Base-by-base conservation (phyloP, 805 yeast genomes). In the Candida piceae region DNA sequence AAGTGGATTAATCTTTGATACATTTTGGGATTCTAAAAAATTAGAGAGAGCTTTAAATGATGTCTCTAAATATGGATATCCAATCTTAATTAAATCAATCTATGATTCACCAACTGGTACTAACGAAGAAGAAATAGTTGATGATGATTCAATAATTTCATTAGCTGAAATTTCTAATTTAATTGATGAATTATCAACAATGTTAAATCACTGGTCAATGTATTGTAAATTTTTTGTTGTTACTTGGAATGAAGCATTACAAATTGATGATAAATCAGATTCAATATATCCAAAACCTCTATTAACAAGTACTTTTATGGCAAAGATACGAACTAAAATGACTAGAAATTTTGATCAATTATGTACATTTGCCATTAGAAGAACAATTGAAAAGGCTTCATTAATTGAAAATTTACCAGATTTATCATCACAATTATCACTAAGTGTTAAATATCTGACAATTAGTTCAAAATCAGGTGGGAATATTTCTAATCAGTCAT, bases 201-300 rank as follows among this genome's bases (percentile, higher is more conserved):
- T 93, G 55, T 63, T 90, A 52, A 85, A 84, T 52, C 79, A 87
- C 44, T 90, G 97, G 97, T 69, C 84, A 15, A 68, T 82, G 64
- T 86, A 85, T 55, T 70, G 82, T 40, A 76, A 77, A 50, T 88
- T 87, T 49, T 71, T 84, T 48, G 73, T 83, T 1, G 70, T 75
- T 15, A 75, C 82, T 40, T 86, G 89, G 79, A 70, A 70, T 36
- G 74, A 70, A 34, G 67, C 72, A 31, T 39, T 46, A 8, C 41
- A 43, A 12, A 35, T 45, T 7, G 44, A 46, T 36, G 53, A 45
- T 42, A 53, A 35, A 16, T 46, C 55, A 3, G 56, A 46, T 12
- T 51, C 67, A 15, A 53, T 60, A 17, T 57, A 72, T 27, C 87
- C 88, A 3, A 54, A 63, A 23, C 68, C 84, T 12, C 62, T 85